Percentiles rank a stretch among this genome's conserved stretches.
Conservation (phyloP, 805 yeast species). For the Zygoascus tannicola region DNA sequence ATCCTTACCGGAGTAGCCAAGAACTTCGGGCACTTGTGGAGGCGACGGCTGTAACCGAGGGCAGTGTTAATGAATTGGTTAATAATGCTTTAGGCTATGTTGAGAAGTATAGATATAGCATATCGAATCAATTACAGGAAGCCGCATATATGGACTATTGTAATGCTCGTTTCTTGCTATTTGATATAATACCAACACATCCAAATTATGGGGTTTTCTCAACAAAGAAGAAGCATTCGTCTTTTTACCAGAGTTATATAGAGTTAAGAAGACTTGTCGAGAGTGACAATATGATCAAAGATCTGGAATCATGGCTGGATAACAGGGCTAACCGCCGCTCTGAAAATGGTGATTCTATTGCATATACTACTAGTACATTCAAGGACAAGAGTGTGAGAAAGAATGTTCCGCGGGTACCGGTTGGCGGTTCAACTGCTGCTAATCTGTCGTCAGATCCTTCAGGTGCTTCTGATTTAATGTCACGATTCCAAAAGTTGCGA, state of each 20-base stretch:
- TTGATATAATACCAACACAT: slow-evolving; percentile 19
- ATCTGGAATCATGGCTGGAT: slow-evolving; percentile 5
- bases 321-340: background rate
- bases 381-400: background rate
- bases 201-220: slow-evolving; percentile 13
- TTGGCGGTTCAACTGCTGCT: slow-evolving; percentile 2
- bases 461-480: slow-evolving; percentile 6
- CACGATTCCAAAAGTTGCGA: slow-evolving; percentile 12
- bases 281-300: slow-evolving; percentile 5
- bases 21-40: slow-evolving; percentile 14
- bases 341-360: background rate
- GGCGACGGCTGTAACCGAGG: slow-evolving; percentile 10
- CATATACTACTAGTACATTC: background rate
- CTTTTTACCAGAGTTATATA: slow-evolving; percentile 15
- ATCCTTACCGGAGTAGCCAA: slow-evolving; percentile 5
- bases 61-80: slow-evolving; percentile 15
- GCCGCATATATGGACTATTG: slow-evolving; percentile 19
- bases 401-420: slow-evolving; percentile 2
- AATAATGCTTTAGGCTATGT: slow-evolving; percentile 17
- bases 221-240: slow-evolving; percentile 10
- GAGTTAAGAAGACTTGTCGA: slow-evolving; percentile 11
- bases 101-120: slow-evolving; percentile 15
- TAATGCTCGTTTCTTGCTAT: slow-evolving; percentile 16
- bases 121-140: slow-evolving; percentile 15
- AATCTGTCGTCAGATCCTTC: background rate